phyloP scores from a whole-genome alignment of 2,329 filamentous ascomycete species.

The Microsporum audouinii region DNA sequence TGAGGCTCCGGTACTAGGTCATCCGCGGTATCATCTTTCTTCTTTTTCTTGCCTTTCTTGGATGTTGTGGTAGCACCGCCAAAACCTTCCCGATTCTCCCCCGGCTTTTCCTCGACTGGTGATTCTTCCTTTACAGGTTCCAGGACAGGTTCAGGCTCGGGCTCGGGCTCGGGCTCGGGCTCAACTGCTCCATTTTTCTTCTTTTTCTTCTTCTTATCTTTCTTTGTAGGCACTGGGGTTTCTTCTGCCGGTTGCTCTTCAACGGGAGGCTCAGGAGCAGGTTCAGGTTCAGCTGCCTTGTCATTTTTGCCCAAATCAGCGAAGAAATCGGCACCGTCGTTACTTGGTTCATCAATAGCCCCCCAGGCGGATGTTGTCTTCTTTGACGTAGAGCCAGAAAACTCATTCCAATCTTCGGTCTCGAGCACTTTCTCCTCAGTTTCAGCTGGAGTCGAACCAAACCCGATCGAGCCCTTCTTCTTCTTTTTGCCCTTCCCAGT shows the following conservation, averaged over 20 bases:
- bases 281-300: conserved; percentile 36
- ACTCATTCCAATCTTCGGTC: conserved; percentile 31
- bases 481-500: background rate
- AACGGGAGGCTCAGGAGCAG: conserved; percentile 25
- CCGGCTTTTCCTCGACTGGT: background rate
- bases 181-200: conserved; percentile 16
- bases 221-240: background rate
- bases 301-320: conserved; percentile 35
- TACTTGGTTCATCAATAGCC: background rate
- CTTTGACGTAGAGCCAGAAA: conserved; percentile 40
- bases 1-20: conserved; percentile 2
- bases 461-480: background rate
- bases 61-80: background rate
- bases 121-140: conserved; percentile 7
- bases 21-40: background rate
- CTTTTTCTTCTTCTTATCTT: conserved; percentile 26
- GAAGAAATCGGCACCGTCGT: conserved; percentile 26
- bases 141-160: background rate
- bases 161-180: conserved; percentile 3
- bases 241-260: conserved; percentile 23
- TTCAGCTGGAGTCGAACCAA: background rate
- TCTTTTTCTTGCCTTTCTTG: conserved; percentile 11
- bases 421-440: conserved; percentile 33
- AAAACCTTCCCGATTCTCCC: background rate
- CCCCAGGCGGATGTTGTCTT: conserved; percentile 11